Conservation (phyloP, 768 basidiomycete genomes). For the Boletellus ananas region DNA sequence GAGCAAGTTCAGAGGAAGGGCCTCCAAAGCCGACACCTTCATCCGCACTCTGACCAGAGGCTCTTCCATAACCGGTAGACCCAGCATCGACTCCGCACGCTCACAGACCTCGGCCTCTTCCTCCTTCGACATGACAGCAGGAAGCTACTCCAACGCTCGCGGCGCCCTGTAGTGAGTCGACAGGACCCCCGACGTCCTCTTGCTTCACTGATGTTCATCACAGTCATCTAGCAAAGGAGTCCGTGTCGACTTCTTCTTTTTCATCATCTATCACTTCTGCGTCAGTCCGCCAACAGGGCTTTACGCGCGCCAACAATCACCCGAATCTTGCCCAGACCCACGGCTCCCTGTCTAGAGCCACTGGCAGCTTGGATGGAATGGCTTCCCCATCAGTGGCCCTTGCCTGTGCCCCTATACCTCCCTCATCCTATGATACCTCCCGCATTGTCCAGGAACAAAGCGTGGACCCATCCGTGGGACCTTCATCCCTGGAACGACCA, state of each 20-base stretch:
- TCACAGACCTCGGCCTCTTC: constrained; percentile 50
- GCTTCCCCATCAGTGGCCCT: neutral
- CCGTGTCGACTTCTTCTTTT: constrained; percentile 54
- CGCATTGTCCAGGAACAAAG: constrained; percentile 9
- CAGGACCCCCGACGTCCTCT: neutral
- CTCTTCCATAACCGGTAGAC: constrained; percentile 44
- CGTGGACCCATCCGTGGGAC: constrained; percentile 17
- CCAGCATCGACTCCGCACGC: constrained; percentile 61
- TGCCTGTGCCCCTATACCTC: constrained; percentile 1
- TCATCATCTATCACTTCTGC: constrained; percentile 22
- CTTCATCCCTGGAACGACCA: constrained; percentile 35
- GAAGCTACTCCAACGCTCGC: constrained; percentile 46
- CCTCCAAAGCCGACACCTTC: constrained; percentile 33
- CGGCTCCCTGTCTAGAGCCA: constrained; percentile 3
- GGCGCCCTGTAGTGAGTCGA: constrained; percentile 58
- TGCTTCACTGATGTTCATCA: constrained; percentile 3
- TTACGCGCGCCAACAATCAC: constrained; percentile 29
- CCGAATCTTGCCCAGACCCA: constrained; percentile 6
- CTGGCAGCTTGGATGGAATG: constrained; percentile 10
- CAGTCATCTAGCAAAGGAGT: constrained; percentile 60
- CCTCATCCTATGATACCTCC: constrained; percentile 13
- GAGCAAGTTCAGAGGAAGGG: constrained; percentile 29
- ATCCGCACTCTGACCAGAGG: constrained; percentile 46
- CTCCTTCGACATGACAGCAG: constrained; percentile 57
- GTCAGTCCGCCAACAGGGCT: constrained; percentile 37